Conservation (phyloP, 2,329 filamentous ascomycete species). For the Colletotrichum sp. region DNA sequence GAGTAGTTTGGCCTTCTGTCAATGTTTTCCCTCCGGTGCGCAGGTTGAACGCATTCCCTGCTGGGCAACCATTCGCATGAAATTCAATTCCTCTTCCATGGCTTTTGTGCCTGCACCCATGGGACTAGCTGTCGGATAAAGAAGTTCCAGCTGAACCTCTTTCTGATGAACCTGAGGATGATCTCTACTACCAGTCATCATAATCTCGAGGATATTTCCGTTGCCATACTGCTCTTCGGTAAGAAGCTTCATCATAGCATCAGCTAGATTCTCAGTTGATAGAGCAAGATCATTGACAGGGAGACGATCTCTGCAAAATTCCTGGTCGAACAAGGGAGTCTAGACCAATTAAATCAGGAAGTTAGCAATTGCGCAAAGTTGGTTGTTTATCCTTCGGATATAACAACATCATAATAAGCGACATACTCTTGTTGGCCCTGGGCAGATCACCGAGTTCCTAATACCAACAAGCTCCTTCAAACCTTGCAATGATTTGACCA, state of each 20-base stretch:
- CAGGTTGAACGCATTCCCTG: background rate
- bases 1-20: background rate
- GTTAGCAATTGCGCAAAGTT: background rate
- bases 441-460: background rate
- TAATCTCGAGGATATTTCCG: conserved; percentile 24
- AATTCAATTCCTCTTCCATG: background rate
- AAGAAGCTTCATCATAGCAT: conserved; percentile 17
- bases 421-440: background rate
- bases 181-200: conserved; percentile 16
- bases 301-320: background rate
- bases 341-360: background rate
- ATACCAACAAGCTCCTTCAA: background rate
- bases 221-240: conserved; percentile 22
- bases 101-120: background rate
- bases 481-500: background rate
- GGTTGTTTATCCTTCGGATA: background rate
- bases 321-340: background rate
- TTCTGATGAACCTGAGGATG: conserved; percentile 10
- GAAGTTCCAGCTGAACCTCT: conserved; percentile 8
- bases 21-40: background rate
- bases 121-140: background rate
- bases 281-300: background rate
- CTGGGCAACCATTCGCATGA: background rate
- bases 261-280: background rate
- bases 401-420: background rate